Conservation (phyloP, 169 alveolate species). For the Plasmodium vivax region DNA sequence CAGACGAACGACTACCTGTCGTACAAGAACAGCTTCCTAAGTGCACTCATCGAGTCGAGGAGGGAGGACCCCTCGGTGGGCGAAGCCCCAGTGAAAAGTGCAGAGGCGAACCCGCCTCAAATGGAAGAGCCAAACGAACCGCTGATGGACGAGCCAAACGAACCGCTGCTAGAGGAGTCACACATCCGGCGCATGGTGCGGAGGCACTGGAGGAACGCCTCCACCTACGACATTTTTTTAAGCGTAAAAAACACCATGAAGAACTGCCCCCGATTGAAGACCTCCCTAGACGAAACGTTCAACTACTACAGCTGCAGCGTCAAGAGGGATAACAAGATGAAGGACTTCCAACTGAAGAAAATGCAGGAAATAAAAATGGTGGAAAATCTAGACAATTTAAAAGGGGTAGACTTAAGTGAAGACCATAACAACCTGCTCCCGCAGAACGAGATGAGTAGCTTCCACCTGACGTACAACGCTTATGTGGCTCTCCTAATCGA, state of each 20-base stretch:
- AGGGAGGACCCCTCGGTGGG: neutral
- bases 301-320: slow-evolving; percentile 71
- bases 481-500: slow-evolving; percentile 77
- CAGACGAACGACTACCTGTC: slow-evolving; percentile 72
- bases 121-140: neutral
- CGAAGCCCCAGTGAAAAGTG: too few relatives aligned
- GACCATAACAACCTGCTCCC: slow-evolving; percentile 3
- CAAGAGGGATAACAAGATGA: slow-evolving; percentile 33
- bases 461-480: slow-evolving; percentile 77
- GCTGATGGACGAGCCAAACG: neutral
- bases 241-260: slow-evolving; percentile 79
- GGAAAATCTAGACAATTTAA: slow-evolving; percentile 56
- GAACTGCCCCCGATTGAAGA: slow-evolving; percentile 82
- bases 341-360: slow-evolving; percentile 44
- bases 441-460: slow-evolving; percentile 39
- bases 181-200: slow-evolving; percentile 75
- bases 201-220: slow-evolving; percentile 80
- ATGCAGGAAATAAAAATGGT: slow-evolving; percentile 63
- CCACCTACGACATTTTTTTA: slow-evolving; percentile 80
- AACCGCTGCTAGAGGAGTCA: neutral
- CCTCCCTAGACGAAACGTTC: slow-evolving; percentile 80
- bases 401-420: slow-evolving; percentile 50
- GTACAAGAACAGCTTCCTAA: slow-evolving; percentile 11
- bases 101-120: neutral
- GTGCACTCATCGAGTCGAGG: slow-evolving; percentile 39